Conservation (phyloP, 1,284 basidiomycete species). For the Naganishia liquefaciens region DNA sequence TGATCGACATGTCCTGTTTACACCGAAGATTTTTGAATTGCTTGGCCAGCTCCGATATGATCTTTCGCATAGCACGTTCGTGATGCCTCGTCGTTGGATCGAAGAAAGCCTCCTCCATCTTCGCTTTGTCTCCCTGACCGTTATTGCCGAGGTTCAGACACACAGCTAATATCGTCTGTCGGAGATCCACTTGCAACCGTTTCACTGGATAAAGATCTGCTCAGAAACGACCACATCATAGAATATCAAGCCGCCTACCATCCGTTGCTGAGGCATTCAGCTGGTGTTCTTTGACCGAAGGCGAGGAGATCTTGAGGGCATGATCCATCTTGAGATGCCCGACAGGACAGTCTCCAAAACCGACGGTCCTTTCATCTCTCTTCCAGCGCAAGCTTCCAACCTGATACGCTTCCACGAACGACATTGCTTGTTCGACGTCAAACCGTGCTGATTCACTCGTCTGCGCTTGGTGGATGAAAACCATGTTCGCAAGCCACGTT, state of each 20-base stretch:
- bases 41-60: slow-evolving; percentile 29
- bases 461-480: too few relatives aligned
- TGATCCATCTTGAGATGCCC: not conserved
- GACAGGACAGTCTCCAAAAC: not conserved
- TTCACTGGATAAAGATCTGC: not conserved
- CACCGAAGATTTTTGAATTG: slow-evolving; percentile 22
- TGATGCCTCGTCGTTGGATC: slow-evolving; percentile 34
- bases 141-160: slow-evolving; percentile 33
- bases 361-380: not conserved
- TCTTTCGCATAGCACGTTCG: slow-evolving; percentile 32
- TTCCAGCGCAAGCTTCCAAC: slow-evolving; percentile 8
- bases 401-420: slow-evolving; percentile 16
- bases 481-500: too few relatives aligned
- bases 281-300: not conserved
- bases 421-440: not conserved
- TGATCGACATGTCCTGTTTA: slow-evolving; percentile 29
- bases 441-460: not conserved
- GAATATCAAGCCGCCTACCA: not conserved
- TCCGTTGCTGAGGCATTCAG: not conserved
- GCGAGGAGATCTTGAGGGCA: not conserved
- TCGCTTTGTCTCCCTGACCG: slow-evolving; percentile 14
- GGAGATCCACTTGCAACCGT: slow-evolving; percentile 7
- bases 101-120: slow-evolving; percentile 33
- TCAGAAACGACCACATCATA: not conserved
- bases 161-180: slow-evolving; percentile 31